These are phyloP conservation scores for Salinomyces thailandicus DNA, from an alignment of 2,329 filamentous ascomycete genomes.

Conservation along the genomic window DNA sequence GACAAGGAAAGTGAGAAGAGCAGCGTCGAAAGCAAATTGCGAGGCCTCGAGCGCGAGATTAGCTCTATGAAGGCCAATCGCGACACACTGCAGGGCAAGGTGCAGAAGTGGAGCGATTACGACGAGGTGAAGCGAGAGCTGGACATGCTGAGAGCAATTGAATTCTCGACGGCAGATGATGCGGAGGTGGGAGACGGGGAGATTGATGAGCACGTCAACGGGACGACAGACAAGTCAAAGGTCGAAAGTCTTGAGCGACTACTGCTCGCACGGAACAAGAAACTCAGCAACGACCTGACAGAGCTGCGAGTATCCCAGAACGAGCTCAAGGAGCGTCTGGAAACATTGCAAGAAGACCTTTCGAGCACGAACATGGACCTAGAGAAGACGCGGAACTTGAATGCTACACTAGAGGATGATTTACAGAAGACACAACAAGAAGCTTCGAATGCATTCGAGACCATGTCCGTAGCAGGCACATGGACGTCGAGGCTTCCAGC, in stretches of 20 bases:
- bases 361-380: slow-evolving; percentile 75
- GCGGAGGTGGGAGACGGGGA: slow-evolving; percentile 53
- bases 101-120: slow-evolving; percentile 87
- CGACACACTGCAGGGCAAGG: slow-evolving; percentile 66
- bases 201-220: slow-evolving; percentile 39
- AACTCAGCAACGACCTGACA: slow-evolving; percentile 86
- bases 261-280: slow-evolving; percentile 87
- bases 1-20: slow-evolving; percentile 76
- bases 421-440: slow-evolving; percentile 79
- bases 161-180: slow-evolving; percentile 78
- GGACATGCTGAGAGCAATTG: slow-evolving; percentile 89
- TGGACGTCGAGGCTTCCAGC: slow-evolving; percentile 66
- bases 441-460: slow-evolving; percentile 71
- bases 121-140: slow-evolving; percentile 93
- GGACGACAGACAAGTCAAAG: slow-evolving; percentile 46
- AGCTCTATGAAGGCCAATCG: slow-evolving; percentile 67
- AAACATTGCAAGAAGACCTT: slow-evolving; percentile 72
- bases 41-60: slow-evolving; percentile 70
- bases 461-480: slow-evolving; percentile 85
- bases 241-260: slow-evolving; percentile 81
- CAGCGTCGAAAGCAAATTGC: slow-evolving; percentile 62
- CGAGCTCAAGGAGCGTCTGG: slow-evolving; percentile 71
- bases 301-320: slow-evolving; percentile 88
- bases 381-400: slow-evolving; percentile 72
- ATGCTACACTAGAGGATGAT: slow-evolving; percentile 84